These are phyloP conservation scores for Blumeria graminis DNA, from an alignment of 2,329 filamentous ascomycete species.

Conservation along the genomic window DNA sequence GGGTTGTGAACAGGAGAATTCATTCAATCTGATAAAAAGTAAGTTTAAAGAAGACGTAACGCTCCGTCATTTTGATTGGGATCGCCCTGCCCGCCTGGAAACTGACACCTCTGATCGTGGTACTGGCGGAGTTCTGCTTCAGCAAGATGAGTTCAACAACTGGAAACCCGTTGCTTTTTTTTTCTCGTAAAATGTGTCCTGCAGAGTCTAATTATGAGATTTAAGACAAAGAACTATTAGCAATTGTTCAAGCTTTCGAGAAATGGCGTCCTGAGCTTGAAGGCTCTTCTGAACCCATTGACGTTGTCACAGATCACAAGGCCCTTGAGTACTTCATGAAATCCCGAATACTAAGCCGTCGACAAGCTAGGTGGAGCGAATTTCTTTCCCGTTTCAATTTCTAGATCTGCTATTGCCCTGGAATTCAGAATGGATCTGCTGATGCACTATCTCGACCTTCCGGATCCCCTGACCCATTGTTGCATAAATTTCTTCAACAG, in stretches of 20 bases:
- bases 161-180: not conserved
- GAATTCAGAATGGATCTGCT: not conserved
- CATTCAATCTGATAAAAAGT: not conserved
- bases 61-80: not conserved
- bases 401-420: not conserved
- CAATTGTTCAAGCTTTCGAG: slow-evolving; percentile 1
- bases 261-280: not conserved
- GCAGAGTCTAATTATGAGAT: not conserved
- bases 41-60: not conserved
- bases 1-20: not conserved
- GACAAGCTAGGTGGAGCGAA: not conserved
- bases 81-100: not conserved
- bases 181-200: not conserved
- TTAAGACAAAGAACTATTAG: not conserved
- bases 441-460: not conserved
- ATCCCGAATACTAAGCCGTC: not conserved
- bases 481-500: not conserved
- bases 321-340: slow-evolving; percentile 1
- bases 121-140: not conserved
- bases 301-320: not conserved
- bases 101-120: not conserved
- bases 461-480: not conserved
- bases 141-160: not conserved
- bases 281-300: not conserved
- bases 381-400: not conserved